Conservation (phyloP, 1,139 yeast species). For the Pichia sp. region DNA sequence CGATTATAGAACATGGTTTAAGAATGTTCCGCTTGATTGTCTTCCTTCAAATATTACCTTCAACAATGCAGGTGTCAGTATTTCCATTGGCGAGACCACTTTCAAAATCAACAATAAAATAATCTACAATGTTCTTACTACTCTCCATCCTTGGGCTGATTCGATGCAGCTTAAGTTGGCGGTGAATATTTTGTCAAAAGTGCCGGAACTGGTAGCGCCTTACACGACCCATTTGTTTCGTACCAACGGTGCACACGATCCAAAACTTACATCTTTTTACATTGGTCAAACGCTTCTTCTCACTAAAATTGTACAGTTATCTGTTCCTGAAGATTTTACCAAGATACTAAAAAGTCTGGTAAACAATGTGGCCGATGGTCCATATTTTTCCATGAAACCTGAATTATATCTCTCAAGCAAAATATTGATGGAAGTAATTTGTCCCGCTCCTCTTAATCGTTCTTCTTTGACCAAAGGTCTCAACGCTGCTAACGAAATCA, state of each 20-base stretch:
- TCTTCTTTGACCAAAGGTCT: slow-evolving; percentile 56
- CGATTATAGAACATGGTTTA: slow-evolving; percentile 53
- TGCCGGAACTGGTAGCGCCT: slow-evolving; percentile 73
- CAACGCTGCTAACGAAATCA: slow-evolving; percentile 47
- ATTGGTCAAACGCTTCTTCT: slow-evolving; percentile 64
- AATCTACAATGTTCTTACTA: slow-evolving; percentile 56
- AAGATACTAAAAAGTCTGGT: slow-evolving; percentile 11
- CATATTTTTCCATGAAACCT: slow-evolving; percentile 2
- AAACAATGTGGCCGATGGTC: slow-evolving; percentile 6
- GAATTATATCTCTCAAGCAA: slow-evolving; percentile 20
- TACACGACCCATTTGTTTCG: slow-evolving; percentile 57
- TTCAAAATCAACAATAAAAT: slow-evolving; percentile 65
- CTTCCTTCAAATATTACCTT: slow-evolving; percentile 3
- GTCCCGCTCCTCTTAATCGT: slow-evolving; percentile 66
- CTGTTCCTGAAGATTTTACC: slow-evolving; percentile 40
- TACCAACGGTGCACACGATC: slow-evolving; percentile 33
- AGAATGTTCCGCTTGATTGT: slow-evolving; percentile 9
- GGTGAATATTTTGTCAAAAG: slow-evolving; percentile 44
- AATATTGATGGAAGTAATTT: slow-evolving; percentile 44
- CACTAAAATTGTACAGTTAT: slow-evolving; percentile 52
- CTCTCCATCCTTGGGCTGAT: slow-evolving; percentile 80
- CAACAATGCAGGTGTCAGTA: slow-evolving; percentile 30
- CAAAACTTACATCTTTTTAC: slow-evolving; percentile 65
- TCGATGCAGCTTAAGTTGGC: slow-evolving; percentile 55
- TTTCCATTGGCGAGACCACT: slow-evolving; percentile 36